Conservation (phyloP, 2,329 filamentous ascomycete species). For the Cladophialophora exuberans region DNA sequence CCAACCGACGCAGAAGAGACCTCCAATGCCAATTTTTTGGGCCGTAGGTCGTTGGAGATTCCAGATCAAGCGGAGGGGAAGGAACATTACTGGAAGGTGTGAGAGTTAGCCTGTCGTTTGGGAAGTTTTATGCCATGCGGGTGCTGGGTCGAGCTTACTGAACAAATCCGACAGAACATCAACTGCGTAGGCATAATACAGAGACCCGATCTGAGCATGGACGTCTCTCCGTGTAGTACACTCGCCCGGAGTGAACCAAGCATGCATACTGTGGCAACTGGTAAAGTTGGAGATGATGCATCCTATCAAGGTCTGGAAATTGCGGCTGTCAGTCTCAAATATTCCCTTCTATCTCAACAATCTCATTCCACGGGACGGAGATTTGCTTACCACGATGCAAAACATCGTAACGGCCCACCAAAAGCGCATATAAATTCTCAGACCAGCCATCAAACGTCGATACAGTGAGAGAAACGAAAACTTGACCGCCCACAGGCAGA, state of each 20-base stretch:
- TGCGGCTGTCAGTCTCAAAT: slow-evolving; percentile 5
- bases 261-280: slow-evolving; percentile 41
- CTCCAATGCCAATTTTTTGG: slow-evolving; percentile 7
- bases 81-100: slow-evolving; percentile 6
- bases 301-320: slow-evolving; percentile 41
- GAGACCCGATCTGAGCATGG: slow-evolving; percentile 5
- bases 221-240: slow-evolving; percentile 1
- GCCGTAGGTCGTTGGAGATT: slow-evolving; percentile 2
- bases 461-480: slow-evolving; percentile 46
- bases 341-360: too few relatives aligned
- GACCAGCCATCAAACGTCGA: slow-evolving; percentile 41
- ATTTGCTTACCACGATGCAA: slow-evolving; percentile 38
- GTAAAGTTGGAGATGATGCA: slow-evolving; percentile 42
- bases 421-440: slow-evolving; percentile 39
- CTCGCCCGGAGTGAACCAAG: slow-evolving; percentile 37
- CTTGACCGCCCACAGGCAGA: slow-evolving; percentile 43
- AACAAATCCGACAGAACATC: slow-evolving; percentile 11
- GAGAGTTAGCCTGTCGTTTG: too few relatives aligned
- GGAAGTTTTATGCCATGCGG: too few relatives aligned
- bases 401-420: slow-evolving; percentile 44
- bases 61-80: slow-evolving; percentile 9
- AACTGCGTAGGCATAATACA: slow-evolving; percentile 9
- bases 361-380: not conserved
- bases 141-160: slow-evolving; percentile 3
- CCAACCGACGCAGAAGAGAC: slow-evolving; percentile 8